These are phyloP conservation scores for Kurtzmaniella natalensis DNA, from an alignment of 1,139 yeast genomes.

Conservation along the genomic window DNA sequence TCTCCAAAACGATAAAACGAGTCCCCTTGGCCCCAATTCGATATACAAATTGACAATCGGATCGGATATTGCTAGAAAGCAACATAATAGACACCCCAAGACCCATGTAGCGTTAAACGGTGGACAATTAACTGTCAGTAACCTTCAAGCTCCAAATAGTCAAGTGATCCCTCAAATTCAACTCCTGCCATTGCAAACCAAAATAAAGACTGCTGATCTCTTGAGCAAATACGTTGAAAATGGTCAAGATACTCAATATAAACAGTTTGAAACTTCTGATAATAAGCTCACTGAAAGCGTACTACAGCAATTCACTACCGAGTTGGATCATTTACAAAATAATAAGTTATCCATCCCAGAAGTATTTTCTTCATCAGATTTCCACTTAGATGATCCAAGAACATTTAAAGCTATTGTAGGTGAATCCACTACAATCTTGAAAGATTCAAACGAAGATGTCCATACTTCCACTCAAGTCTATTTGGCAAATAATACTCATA, in stretches of 20 bases:
- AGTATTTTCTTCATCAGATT: conserved; percentile 62
- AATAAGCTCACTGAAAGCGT: conserved; percentile 47
- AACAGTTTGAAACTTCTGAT: conserved; percentile 47
- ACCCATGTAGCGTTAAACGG: conserved; percentile 38
- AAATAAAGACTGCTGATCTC: conserved; percentile 47
- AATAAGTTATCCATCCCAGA: conserved; percentile 48
- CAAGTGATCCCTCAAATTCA: conserved; percentile 83
- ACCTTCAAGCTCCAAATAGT: conserved; percentile 66
- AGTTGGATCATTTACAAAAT: conserved; percentile 15
- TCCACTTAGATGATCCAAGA: conserved; percentile 85
- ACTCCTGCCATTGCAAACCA: conserved; percentile 52
- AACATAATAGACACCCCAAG: conserved; percentile 28
- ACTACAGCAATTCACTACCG: conserved; percentile 37
- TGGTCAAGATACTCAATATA: conserved; percentile 51
- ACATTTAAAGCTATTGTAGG: conserved; percentile 72
- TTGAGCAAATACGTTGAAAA: conserved; percentile 35
- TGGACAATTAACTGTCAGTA: conserved; percentile 34
- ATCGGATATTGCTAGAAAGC: conserved; percentile 44
- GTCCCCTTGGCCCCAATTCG: conserved; percentile 76
- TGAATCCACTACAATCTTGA: conserved; percentile 37
- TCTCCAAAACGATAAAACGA: conserved; percentile 19
- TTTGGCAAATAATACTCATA: conserved; percentile 40
- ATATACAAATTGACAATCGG: conserved; percentile 69
- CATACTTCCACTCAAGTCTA: conserved; percentile 5
- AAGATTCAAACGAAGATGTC: conserved; percentile 12